Evolutionary conservation across 805 yeast species (phyloP).

Genomic region (Lachancea dasiensis): DNA sequence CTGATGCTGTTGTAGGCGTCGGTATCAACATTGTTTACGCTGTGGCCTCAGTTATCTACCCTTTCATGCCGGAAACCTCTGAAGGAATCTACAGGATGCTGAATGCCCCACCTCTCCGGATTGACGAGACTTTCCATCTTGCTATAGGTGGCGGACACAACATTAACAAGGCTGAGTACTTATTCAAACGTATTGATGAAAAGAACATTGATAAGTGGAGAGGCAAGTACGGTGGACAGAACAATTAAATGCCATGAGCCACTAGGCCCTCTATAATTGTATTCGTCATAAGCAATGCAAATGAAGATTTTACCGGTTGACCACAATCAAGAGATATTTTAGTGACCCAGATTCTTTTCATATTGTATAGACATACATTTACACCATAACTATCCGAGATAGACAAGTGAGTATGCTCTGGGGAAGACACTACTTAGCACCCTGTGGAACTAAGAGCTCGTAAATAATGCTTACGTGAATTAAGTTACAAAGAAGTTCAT

Average conservation of each 20-base stretch:
- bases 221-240: constrained; percentile 75
- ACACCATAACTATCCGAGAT: no score
- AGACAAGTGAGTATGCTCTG: no score
- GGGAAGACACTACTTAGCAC: no score
- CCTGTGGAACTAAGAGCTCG: no score
- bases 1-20: constrained; percentile 89
- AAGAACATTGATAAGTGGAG: constrained; percentile 85
- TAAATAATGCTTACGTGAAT: no score
- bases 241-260: constrained; percentile 24
- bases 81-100: constrained; percentile 67
- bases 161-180: constrained; percentile 84
- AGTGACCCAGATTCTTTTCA: no score
- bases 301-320: no score
- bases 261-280: neutral
- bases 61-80: constrained; percentile 86
- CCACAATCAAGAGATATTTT: no score
- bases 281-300: neutral
- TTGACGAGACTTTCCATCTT: constrained; percentile 68
- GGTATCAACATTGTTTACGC: constrained; percentile 85
- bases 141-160: constrained; percentile 74
- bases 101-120: constrained; percentile 73
- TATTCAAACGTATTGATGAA: constrained; percentile 89
- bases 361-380: no score
- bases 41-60: constrained; percentile 74
- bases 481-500: neutral